phyloP scores from a whole-genome alignment of 768 basidiomycete species.

The Ephemerocybe angulata region DNA sequence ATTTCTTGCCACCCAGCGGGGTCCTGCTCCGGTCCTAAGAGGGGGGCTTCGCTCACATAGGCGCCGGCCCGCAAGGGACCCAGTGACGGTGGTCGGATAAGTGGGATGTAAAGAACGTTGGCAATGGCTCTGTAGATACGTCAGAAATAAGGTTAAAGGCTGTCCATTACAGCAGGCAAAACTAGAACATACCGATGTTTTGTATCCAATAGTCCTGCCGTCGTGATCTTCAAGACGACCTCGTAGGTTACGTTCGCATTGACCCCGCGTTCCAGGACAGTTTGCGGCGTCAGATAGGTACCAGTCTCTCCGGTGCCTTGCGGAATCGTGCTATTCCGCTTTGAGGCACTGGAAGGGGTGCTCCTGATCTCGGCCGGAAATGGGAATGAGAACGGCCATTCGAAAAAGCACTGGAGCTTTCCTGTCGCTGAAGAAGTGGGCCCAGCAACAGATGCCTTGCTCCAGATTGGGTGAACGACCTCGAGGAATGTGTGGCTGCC shows the following conservation, averaged over 20 bases:
- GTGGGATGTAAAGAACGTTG: slow-evolving; percentile 20
- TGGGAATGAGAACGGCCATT: slow-evolving; percentile 30
- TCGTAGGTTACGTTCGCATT: slow-evolving; percentile 28
- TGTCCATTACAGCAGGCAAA: too few relatives aligned
- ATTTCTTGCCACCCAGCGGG: too few relatives aligned
- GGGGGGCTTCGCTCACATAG: too few relatives aligned
- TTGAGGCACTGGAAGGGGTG: too few relatives aligned
- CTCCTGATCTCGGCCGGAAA: slow-evolving; percentile 29
- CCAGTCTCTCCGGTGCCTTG: slow-evolving; percentile 1
- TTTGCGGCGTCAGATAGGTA: slow-evolving; percentile 22
- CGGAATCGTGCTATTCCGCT: too few relatives aligned
- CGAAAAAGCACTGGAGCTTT: slow-evolving; percentile 23
- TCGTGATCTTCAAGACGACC: slow-evolving; percentile 23
- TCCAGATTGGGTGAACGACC: slow-evolving; percentile 20
- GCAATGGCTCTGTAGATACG: slow-evolving; percentile 28
- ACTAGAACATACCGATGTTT: slow-evolving; percentile 1
- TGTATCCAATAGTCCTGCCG: slow-evolving; percentile 22
- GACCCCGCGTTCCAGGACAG: slow-evolving; percentile 25
- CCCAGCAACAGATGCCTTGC: background rate
- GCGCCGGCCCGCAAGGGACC: slow-evolving; percentile 15
- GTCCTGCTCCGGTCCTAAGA: too few relatives aligned
- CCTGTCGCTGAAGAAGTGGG: slow-evolving; percentile 7
- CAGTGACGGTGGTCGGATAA: slow-evolving; percentile 13
- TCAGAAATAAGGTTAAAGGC: too few relatives aligned
- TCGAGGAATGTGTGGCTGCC: slow-evolving; percentile 20